Conservation (phyloP, 306 rosid genomes). For the Herpetospermum pedunculosum region DNA sequence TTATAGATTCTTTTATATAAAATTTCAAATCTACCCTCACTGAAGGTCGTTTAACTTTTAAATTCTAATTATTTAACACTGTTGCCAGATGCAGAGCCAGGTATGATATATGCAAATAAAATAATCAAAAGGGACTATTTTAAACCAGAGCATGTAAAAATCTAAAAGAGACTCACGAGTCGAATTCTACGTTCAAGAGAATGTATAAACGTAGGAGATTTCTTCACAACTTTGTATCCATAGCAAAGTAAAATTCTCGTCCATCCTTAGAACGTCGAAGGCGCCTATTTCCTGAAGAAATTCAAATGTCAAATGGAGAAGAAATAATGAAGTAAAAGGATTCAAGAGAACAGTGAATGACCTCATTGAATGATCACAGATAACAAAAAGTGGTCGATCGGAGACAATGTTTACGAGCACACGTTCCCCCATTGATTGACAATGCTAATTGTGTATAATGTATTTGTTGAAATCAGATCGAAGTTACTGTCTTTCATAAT, state of each 20-base stretch:
- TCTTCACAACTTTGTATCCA: neutral
- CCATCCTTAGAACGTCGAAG: neutral
- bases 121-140: neutral
- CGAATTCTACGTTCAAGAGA: neutral
- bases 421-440: neutral
- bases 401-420: neutral
- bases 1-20: neutral
- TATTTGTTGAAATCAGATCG: neutral
- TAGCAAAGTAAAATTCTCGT: neutral
- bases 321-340: neutral
- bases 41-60: neutral
- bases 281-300: neutral
- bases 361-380: neutral
- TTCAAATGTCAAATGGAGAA: neutral
- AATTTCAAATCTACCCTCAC: neutral
- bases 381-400: neutral
- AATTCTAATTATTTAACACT: neutral
- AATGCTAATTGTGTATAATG: neutral
- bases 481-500: neutral
- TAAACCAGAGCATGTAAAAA: neutral
- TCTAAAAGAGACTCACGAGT: neutral
- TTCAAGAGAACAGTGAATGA: neutral
- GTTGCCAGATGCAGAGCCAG: neutral
- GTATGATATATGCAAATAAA: neutral
- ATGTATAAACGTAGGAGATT: neutral